Conservation (phyloP, 306 rosid genomes). For the Ochetophila trinervis region DNA sequence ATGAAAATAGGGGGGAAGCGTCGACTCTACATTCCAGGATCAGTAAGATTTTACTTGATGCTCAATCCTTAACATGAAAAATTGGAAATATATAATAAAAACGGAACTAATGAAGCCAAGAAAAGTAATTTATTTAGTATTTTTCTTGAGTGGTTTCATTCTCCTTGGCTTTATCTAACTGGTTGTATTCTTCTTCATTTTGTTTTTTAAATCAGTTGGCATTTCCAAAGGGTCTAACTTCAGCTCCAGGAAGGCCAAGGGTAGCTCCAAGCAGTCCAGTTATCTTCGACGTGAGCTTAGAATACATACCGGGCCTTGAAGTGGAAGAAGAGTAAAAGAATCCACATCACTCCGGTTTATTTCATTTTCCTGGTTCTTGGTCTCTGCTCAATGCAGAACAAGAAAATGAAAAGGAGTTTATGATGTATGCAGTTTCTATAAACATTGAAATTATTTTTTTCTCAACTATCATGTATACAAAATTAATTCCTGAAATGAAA, state of each 20-base stretch:
- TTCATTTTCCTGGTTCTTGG: neutral
- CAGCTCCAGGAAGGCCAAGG: conserved; percentile 99
- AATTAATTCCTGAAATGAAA: no score
- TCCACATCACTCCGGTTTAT: neutral
- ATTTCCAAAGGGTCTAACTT: conserved; percentile 85
- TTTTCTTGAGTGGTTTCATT: neutral
- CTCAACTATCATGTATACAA: no score
- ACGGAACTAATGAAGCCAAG: neutral
- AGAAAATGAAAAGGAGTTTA: no score
- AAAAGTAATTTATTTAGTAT: no score
- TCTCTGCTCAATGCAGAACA: no score
- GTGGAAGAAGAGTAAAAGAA: conserved; percentile 54
- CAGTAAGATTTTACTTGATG: conserved; percentile 54
- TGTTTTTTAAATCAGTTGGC: conserved; percentile 60
- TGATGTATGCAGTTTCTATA: no score
- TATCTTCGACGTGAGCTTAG: conserved; percentile 85
- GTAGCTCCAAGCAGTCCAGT: conserved; percentile 95
- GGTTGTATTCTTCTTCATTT: neutral
- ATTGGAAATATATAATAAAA: neutral
- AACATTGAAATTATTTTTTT: no score
- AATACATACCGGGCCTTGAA: conserved; percentile 87
- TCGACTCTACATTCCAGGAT: conserved; percentile 83
- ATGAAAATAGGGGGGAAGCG: conserved; percentile 95
- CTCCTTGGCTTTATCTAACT: neutral
- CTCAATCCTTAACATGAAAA: neutral